Base-by-base conservation (phyloP, 805 yeast genomes). In the Kuraishia floccosa region DNA sequence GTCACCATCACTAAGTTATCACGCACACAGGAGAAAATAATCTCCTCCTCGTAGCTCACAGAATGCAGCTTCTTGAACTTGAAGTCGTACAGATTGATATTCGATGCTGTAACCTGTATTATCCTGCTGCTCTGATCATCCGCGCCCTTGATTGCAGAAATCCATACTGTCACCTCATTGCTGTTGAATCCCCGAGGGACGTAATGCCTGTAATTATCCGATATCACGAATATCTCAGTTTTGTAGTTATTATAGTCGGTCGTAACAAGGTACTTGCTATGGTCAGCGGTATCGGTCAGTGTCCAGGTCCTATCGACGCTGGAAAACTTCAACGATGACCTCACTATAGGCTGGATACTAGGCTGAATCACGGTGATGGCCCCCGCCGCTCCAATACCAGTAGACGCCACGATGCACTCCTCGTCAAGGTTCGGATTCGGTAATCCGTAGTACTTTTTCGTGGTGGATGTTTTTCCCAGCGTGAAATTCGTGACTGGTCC, bases 271-370 rank as follows among this genome's bases (percentile, higher is more conserved):
- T 68, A 82, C 44, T 73, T 73, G 20, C 61, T 60, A 29, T 56
- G 53, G 2, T 50, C 57, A 18, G 42, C 43, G 6, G 30, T 38
- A 25, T 49, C 48, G 36, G 59, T 54, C 18, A 83, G 51, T 25
- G 81, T 79, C 94, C 94, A 86, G 43, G 82, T 65, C 41, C 76
- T 72, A 39, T 76, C 72, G 21, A 80, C 76, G 46, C 74, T 79
- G 14, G 78, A 77, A 44, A 81, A 81, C 37, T 72, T 75, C 32
- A 83, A 61, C 3, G 86, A 75, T 2, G 83, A 71, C 31, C 71
- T 68, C 6, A 85, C 68, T 0, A 48, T 50, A 1, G 94, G 94
- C 35, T 75, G 74, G 10, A 85, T 63, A 3, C 79, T 63, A 5
- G 85, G 83, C 17, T 75, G 67, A 35, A 83, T 64, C 3, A 78